Evolutionary conservation across 2,329 filamentous ascomycete species (phyloP).

Genomic region (Apiospora phragmitis): DNA sequence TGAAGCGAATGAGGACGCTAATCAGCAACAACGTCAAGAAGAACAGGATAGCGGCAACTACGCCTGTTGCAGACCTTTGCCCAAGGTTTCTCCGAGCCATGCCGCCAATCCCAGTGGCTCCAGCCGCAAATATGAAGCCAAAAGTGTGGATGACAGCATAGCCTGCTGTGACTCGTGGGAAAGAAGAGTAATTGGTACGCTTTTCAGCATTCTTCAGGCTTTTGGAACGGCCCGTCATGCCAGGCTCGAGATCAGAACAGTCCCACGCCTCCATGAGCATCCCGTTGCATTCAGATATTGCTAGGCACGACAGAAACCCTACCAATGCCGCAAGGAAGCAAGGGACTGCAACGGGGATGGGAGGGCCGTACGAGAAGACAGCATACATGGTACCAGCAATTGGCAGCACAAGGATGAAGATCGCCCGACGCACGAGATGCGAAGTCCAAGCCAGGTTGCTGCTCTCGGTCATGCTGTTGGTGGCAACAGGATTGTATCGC

Average conservation of each 20-base stretch:
- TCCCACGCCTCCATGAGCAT: slow-evolving; percentile 82
- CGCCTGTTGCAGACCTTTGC: slow-evolving; percentile 66
- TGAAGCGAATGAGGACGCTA: slow-evolving; percentile 63
- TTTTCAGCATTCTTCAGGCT: slow-evolving; percentile 41
- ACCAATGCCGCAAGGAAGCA: slow-evolving; percentile 66
- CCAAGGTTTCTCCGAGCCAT: slow-evolving; percentile 64
- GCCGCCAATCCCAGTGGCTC: slow-evolving; percentile 69
- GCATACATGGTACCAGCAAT: slow-evolving; percentile 68
- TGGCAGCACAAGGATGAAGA: slow-evolving; percentile 69
- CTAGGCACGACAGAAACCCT: slow-evolving; percentile 71
- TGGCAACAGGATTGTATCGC: slow-evolving; percentile 57
- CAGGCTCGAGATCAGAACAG: slow-evolving; percentile 74
- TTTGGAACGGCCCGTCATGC: slow-evolving; percentile 61
- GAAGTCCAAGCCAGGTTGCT: slow-evolving; percentile 68
- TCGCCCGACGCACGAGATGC: slow-evolving; percentile 66
- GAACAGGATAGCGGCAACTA: slow-evolving; percentile 68
- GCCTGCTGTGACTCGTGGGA: slow-evolving; percentile 71
- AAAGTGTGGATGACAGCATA: slow-evolving; percentile 71
- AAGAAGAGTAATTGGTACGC: slow-evolving; percentile 72
- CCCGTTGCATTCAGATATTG: slow-evolving; percentile 74
- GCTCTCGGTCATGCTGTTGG: slow-evolving; percentile 67
- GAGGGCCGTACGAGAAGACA: slow-evolving; percentile 62
- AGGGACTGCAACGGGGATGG: slow-evolving; percentile 61
- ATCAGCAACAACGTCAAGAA: slow-evolving; percentile 64
- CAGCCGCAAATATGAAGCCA: slow-evolving; percentile 69